phyloP scores from a whole-genome alignment of 495 filamentous ascomycete species.

The Hyaloscypha finlandica region DNA sequence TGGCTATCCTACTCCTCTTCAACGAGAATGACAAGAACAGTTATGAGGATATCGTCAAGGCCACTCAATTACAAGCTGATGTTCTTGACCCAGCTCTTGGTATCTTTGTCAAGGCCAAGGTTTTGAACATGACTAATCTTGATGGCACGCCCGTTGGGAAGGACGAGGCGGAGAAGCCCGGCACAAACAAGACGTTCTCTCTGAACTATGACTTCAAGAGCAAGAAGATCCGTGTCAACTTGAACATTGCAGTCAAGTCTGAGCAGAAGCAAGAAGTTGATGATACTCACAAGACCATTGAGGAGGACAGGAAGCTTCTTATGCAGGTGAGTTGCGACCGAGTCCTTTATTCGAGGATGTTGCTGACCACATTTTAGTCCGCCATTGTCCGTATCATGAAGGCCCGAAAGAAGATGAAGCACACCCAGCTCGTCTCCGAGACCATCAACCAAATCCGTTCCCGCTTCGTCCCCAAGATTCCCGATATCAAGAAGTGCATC shows the following conservation, averaged over 20 bases:
- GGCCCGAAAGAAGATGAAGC: slow-evolving; percentile 97
- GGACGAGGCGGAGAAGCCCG: slow-evolving; percentile 57
- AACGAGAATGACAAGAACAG: slow-evolving; percentile 84
- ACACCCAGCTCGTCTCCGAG: slow-evolving; percentile 88
- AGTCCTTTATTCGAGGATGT: slow-evolving; percentile 15
- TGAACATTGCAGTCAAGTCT: slow-evolving; percentile 92
- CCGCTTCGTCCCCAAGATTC: slow-evolving; percentile 91
- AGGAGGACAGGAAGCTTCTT: slow-evolving; percentile 94
- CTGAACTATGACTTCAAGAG: slow-evolving; percentile 95
- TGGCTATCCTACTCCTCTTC: slow-evolving; percentile 95
- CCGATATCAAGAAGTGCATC: slow-evolving; percentile 99
- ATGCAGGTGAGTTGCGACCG: slow-evolving; percentile 75
- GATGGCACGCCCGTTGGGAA: slow-evolving; percentile 44
- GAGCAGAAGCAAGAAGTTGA: slow-evolving; percentile 94
- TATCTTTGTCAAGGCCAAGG: slow-evolving; percentile 88
- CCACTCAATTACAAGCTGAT: slow-evolving; percentile 76
- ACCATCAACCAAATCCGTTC: slow-evolving; percentile 91
- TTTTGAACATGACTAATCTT: slow-evolving; percentile 63
- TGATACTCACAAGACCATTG: slow-evolving; percentile 99
- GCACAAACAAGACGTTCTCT: slow-evolving; percentile 70
- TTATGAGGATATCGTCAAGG: slow-evolving; percentile 83
- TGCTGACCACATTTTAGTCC: slow-evolving; percentile 60
- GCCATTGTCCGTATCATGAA: slow-evolving; percentile 99
- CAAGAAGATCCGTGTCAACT: slow-evolving; percentile 95
- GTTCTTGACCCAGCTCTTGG: slow-evolving; percentile 80